Base-by-base conservation (phyloP, 1,139 yeast genomes). In the Eremothecium sinecaudum region DNA sequence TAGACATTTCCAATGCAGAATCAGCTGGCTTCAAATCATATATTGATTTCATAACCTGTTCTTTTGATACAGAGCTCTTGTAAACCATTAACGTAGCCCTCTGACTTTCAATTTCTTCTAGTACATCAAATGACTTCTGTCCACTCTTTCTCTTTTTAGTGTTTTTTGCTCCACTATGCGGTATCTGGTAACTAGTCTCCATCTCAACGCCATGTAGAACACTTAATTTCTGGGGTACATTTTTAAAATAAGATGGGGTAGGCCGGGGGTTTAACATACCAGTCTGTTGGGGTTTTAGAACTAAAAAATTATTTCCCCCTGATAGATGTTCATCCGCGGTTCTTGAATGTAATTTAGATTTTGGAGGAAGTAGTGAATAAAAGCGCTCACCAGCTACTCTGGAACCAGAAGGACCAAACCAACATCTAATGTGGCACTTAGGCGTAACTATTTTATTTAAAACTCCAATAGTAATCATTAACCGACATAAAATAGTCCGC, bases 1-100 rank as follows among this genome's bases (percentile, higher is more conserved):
- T 33, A 2, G 65, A 59, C 13, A 61, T 45, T 12, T 34, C 21
- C 1, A 12, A 17, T 3, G 30, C 21, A 10, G 31, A 18, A 2
- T 36, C 39, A 4, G 34, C 31, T 2, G 64, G 65, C 35, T 45
- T 51, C 17, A 57, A 44, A 7, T 52, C 45, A 14, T 51, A 50
- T 4, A 61, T 50, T 3, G 59, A 50, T 30, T 51, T 47, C 1
- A 49, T 31, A 4, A 53, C 47, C 30, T 59, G 56, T 13, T 53
- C 56, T 12, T 43, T 38, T 3, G 63, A 46, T 0, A 50, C 53
- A 6, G 43, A 33, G 12, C 47, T 41, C 19, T 42, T 43, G 39
- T 48, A 51, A 4, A 46, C 45, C 20, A 50, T 29, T 19, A 53
- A 33, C 22, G 44, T 47, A 19, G 18, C 40, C 41, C 48, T 33